phyloP scores from a whole-genome alignment of 495 filamentous ascomycete genomes.

The Extremus antarcticus region DNA sequence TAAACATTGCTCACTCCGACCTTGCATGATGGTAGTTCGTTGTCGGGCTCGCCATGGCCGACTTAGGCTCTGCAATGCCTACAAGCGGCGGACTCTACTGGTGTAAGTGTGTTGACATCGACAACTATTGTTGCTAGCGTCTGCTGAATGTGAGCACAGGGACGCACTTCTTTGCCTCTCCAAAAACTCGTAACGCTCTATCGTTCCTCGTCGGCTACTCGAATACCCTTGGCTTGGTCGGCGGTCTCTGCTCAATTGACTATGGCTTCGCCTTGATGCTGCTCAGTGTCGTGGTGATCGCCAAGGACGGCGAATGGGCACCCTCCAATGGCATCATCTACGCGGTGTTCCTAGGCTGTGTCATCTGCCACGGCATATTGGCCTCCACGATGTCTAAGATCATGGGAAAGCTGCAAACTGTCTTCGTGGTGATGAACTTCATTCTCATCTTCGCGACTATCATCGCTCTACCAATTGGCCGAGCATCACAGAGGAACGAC shows the following conservation, averaged over 20 bases:
- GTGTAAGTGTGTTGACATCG: no score
- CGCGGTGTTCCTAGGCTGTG: conserved; percentile 49
- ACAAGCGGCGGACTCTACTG: conserved; percentile 42
- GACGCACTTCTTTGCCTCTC: conserved; percentile 57
- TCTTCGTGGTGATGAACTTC: conserved; percentile 53
- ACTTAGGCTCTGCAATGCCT: conserved; percentile 58
- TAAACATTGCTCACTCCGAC: not conserved
- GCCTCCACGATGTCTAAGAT: conserved; percentile 44
- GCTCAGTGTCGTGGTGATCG: conserved; percentile 43
- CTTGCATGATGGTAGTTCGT: conserved; percentile 37
- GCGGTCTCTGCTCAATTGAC: conserved; percentile 41
- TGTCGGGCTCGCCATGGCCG: conserved; percentile 59
- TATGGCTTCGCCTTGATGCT: conserved; percentile 33
- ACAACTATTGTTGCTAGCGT: not conserved
- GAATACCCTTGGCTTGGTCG: conserved; percentile 57
- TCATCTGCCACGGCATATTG: conserved; percentile 47
- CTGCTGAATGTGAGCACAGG: no score
- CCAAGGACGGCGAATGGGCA: conserved; percentile 52
- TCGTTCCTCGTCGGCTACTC: conserved; percentile 63
- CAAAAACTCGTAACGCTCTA: conserved; percentile 49
- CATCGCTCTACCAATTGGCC: conserved; percentile 53
- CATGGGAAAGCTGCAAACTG: conserved; percentile 57
- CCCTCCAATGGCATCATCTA: conserved; percentile 51
- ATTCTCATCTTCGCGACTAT: conserved; percentile 53
- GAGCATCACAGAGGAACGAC: conserved; percentile 32